phyloP scores from a whole-genome alignment of 768 basidiomycete genomes.

The Rhodotorula toruloides region DNA sequence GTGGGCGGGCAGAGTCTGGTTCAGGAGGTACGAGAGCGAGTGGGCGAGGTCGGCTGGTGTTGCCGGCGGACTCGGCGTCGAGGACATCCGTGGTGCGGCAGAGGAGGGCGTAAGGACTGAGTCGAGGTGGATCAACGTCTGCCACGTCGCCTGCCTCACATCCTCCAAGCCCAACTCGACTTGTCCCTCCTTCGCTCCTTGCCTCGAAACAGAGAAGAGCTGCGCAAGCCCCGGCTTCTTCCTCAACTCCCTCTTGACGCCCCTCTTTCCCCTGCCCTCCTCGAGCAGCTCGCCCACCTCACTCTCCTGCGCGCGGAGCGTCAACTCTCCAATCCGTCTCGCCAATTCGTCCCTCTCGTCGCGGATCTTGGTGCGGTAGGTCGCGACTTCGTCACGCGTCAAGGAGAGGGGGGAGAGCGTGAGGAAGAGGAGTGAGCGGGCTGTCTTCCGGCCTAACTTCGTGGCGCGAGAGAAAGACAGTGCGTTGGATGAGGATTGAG shows the following conservation, averaged over 20 bases:
- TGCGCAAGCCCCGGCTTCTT: constrained; percentile 30
- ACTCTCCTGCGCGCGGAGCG: constrained; percentile 18
- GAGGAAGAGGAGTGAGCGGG: constrained; percentile 45
- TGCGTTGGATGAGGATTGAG: no score
- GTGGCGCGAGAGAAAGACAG: constrained; percentile 18
- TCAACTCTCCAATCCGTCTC: constrained; percentile 51
- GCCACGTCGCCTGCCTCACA: constrained; percentile 29
- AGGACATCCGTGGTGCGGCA: constrained; percentile 20
- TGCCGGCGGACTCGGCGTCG: background rate
- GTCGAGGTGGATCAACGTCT: constrained; percentile 28
- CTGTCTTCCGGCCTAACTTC: constrained; percentile 19
- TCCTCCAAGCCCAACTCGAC: constrained; percentile 22
- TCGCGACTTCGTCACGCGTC: constrained; percentile 61
- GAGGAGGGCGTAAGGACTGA: constrained; percentile 25
- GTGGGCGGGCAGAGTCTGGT: constrained; percentile 44
- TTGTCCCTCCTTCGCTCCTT: background rate
- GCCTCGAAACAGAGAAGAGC: constrained; percentile 42
- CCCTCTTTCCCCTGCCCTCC: background rate
- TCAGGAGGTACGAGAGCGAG: constrained; percentile 40
- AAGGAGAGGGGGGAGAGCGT: constrained; percentile 57
- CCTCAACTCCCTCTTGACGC: background rate
- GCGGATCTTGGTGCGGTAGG: constrained; percentile 60
- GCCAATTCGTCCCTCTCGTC: constrained; percentile 62
- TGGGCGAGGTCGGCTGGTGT: constrained; percentile 33
- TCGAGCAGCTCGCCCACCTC: constrained; percentile 1